A percentile compares a stretch with the other conserved stretches of the same genome.
These are phyloP conservation scores for Eutrema japonicum DNA, from an alignment of 345 rosid genomes.

Conservation along the genomic window DNA sequence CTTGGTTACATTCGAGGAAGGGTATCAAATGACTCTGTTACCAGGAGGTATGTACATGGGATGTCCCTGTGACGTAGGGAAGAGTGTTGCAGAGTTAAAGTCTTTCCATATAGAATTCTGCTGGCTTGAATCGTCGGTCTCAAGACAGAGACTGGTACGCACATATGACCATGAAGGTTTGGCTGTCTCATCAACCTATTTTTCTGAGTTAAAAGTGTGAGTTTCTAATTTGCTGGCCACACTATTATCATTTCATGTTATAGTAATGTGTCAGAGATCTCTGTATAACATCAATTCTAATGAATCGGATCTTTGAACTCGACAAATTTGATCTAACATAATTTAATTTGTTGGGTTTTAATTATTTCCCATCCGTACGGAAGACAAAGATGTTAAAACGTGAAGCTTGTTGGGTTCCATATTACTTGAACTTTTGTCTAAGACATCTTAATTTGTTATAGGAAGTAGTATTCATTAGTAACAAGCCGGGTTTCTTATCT, in stretches of 20 bases:
- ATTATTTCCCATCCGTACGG: too few species aligned
- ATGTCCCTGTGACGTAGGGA: conserved; percentile 69
- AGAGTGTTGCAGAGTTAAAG: conserved; percentile 65
- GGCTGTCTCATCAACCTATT: conserved; percentile 84
- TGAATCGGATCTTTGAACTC: background rate
- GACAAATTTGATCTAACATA: background rate
- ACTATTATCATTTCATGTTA: background rate
- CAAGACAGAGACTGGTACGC: conserved; percentile 79
- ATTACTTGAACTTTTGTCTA: too few species aligned
- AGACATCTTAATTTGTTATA: too few species aligned
- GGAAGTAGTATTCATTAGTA: too few species aligned
- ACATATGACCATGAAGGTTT: conserved; percentile 84
- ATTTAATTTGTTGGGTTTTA: too few species aligned
- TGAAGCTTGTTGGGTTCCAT: too few species aligned
- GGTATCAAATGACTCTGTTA: conserved; percentile 69
- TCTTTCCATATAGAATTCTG: conserved; percentile 89
- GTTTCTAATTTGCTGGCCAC: conserved; percentile 5
- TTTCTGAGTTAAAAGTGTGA: conserved; percentile 66
- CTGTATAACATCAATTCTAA: background rate
- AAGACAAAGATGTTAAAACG: too few species aligned
- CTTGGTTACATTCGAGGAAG: conserved; percentile 68
- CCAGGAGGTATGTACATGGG: conserved; percentile 97
- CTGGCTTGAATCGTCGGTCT: conserved; percentile 72
- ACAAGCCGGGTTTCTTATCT: too few species aligned
- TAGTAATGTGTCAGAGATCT: background rate